Evolutionary conservation across 768 basidiomycete genomes (phyloP).

Genomic region (Psilocybe tampanensis): DNA sequence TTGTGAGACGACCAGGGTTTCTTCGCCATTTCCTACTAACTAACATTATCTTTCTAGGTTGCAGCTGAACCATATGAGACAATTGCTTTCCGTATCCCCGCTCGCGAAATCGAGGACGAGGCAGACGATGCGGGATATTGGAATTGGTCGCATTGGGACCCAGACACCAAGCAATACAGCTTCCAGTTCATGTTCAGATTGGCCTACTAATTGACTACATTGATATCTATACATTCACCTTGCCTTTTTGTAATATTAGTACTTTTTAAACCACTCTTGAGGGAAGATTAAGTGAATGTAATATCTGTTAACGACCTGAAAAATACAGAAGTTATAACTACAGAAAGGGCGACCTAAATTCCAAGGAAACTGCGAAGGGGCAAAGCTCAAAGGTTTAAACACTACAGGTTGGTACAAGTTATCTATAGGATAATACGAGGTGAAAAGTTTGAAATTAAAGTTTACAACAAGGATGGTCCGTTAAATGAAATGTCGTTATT

Average conservation of each 20-base stretch:
- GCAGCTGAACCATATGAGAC: slow-evolving; percentile 99
- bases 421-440: neutral
- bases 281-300: slow-evolving; percentile 12
- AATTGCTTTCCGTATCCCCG: slow-evolving; percentile 98
- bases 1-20: slow-evolving; percentile 57
- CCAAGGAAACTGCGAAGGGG: neutral
- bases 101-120: slow-evolving; percentile 95
- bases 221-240: slow-evolving; percentile 5
- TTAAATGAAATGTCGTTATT: neutral
- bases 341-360: neutral
- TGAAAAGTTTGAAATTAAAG: neutral
- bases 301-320: neutral
- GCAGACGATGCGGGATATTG: slow-evolving; percentile 87
- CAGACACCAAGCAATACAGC: slow-evolving; percentile 97
- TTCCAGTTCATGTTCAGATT: slow-evolving; percentile 97
- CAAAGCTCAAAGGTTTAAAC: neutral
- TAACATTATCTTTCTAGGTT: slow-evolving; percentile 54
- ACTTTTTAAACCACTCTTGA: neutral
- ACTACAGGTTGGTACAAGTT: neutral
- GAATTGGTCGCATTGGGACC: slow-evolving; percentile 99
- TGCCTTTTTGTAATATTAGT: neutral
- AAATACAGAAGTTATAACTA: neutral
- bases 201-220: slow-evolving; percentile 34
- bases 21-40: neutral
- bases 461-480: neutral